Percentiles rank a stretch among this genome's conserved stretches.
phyloP scores from a whole-genome alignment of 1,139 yeast species.

The Groenewaldozyma sp. region DNA sequence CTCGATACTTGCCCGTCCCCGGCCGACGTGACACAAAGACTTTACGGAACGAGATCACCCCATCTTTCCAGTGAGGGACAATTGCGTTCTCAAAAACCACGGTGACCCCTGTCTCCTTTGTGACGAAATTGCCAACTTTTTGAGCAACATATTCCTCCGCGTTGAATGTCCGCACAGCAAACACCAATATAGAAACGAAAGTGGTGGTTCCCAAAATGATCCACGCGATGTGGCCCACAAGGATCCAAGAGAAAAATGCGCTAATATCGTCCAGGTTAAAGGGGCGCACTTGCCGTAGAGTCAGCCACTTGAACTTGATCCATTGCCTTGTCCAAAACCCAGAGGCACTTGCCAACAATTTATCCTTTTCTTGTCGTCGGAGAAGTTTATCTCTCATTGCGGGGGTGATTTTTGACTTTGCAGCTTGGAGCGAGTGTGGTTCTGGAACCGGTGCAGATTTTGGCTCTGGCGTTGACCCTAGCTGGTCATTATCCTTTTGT shows the following conservation, averaged over 20 bases:
- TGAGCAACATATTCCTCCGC: slow-evolving; percentile 87
- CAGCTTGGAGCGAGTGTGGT: neutral
- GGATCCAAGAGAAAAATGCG: slow-evolving; percentile 84
- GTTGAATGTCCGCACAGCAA: slow-evolving; percentile 72
- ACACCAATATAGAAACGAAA: slow-evolving; percentile 68
- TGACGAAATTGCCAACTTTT: slow-evolving; percentile 69
- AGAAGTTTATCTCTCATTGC: too few species aligned
- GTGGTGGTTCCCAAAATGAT: slow-evolving; percentile 84
- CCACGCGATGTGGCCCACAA: slow-evolving; percentile 75
- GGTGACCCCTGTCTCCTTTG: slow-evolving; percentile 75
- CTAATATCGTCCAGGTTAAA: slow-evolving; percentile 82
- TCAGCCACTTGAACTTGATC: slow-evolving; percentile 60
- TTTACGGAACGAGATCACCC: slow-evolving; percentile 72
- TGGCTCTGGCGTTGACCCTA: too few species aligned
- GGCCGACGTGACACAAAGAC: slow-evolving; percentile 87
- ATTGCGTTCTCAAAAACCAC: slow-evolving; percentile 91
- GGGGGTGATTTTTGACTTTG: too few species aligned
- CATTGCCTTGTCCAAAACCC: slow-evolving; percentile 42
- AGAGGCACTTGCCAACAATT: slow-evolving; percentile 44
- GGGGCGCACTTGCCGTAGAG: slow-evolving; percentile 57
- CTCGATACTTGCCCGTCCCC: slow-evolving; percentile 29
- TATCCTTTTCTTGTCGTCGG: slow-evolving; percentile 34
- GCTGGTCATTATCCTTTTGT: too few species aligned
- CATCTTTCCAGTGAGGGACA: slow-evolving; percentile 90
- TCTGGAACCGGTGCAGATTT: neutral